Conservation (phyloP, 2,329 filamentous ascomycete species). For the Arthroderma sp. region DNA sequence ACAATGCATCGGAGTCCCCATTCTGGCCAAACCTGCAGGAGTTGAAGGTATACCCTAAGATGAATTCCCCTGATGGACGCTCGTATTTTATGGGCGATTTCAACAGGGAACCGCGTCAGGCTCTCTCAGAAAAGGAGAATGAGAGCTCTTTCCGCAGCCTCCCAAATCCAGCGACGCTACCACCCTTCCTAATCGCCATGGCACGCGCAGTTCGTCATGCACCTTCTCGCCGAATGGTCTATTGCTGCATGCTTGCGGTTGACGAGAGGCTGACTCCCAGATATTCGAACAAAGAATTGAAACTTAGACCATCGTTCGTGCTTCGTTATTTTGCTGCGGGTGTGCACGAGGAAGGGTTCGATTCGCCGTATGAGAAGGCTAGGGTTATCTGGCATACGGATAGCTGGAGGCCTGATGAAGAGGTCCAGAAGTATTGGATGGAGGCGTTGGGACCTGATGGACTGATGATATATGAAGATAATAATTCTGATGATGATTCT, state of each 20-base stretch:
- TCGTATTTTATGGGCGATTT: background rate
- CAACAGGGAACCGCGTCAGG: background rate
- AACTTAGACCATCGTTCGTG: background rate
- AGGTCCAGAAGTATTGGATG: slow-evolving; percentile 3
- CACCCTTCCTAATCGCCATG: slow-evolving; percentile 5
- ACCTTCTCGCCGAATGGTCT: background rate
- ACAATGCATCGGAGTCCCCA: no score
- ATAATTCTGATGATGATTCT: no score
- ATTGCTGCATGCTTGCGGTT: no score
- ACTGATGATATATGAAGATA: background rate
- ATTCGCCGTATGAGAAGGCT: background rate
- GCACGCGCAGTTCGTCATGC: slow-evolving; percentile 2
- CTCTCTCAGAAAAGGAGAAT: background rate
- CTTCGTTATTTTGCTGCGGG: background rate
- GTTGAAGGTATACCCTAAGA: background rate
- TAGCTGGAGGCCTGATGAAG: slow-evolving; percentile 3
- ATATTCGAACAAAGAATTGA: background rate
- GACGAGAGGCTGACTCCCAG: background rate
- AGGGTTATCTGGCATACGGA: background rate
- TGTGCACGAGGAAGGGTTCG: background rate
- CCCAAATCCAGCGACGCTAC: slow-evolving; percentile 1
- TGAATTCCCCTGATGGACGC: background rate
- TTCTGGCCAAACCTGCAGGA: background rate
- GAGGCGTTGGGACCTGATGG: slow-evolving; percentile 4
- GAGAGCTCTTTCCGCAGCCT: slow-evolving; percentile 1